These are phyloP conservation scores for Orychophragmus violaceus DNA, from an alignment of 345 rosid genomes.

Conservation along the genomic window DNA sequence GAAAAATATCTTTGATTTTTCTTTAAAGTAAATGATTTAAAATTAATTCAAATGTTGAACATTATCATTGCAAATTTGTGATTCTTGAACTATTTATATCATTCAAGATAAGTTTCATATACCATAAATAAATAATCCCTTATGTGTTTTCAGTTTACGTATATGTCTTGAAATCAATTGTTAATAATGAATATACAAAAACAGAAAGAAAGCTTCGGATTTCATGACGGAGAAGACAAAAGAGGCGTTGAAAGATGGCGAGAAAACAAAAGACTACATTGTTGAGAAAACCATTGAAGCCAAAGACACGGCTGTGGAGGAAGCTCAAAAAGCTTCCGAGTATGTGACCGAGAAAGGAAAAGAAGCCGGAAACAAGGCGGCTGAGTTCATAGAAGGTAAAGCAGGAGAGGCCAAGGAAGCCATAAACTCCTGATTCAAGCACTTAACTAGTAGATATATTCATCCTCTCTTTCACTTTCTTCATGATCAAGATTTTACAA, in stretches of 20 bases:
- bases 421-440: conserved; percentile 1
- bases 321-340: conserved; percentile 23
- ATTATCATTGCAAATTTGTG: background rate
- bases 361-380: no score
- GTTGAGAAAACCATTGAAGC: conserved; percentile 16
- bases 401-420: conserved; percentile 24
- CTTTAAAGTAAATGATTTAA: background rate
- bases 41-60: no score
- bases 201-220: conserved; percentile 27
- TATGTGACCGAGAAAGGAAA: conserved; percentile 32
- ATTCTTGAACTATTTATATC: background rate
- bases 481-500: background rate
- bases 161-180: no score
- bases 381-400: conserved; percentile 14
- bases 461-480: background rate
- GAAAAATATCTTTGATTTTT: no score
- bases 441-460: conserved; percentile 8
- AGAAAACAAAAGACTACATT: conserved; percentile 26
- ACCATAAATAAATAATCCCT: no score
- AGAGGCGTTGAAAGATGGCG: conserved; percentile 23
- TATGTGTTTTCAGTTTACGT: no score
- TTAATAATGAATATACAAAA: background rate
- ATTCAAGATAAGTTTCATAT: background rate
- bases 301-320: background rate
- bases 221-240: conserved; percentile 23